Percentiles rank a stretch among this genome's conserved stretches.
phyloP scores from a whole-genome alignment of 306 rosid genomes.

The Medicago arabica region DNA sequence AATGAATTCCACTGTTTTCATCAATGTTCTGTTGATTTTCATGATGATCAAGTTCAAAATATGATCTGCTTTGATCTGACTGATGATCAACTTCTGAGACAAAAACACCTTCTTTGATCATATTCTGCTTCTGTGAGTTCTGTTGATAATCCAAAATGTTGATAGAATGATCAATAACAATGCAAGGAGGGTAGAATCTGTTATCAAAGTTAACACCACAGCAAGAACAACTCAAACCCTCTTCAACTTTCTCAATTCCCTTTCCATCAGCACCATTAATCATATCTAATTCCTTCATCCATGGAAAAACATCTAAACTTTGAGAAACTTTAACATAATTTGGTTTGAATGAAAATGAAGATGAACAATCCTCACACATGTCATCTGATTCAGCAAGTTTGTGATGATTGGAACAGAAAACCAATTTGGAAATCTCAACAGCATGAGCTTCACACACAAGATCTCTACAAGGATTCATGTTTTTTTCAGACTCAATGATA shows the following conservation, averaged over 20 bases:
- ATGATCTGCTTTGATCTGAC: slow-evolving; percentile 66
- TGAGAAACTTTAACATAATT: slow-evolving; percentile 54
- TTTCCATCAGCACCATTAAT: slow-evolving; percentile 45
- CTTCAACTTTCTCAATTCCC: slow-evolving; percentile 50
- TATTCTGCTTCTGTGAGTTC: slow-evolving; percentile 46
- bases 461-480: slow-evolving; percentile 58
- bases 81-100: slow-evolving; percentile 51
- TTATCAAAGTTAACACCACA: slow-evolving; percentile 64
- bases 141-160: slow-evolving; percentile 61
- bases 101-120: slow-evolving; percentile 48
- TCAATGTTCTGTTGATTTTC: slow-evolving; percentile 50
- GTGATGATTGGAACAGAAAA: slow-evolving; percentile 72
- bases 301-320: slow-evolving; percentile 64
- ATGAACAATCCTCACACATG: slow-evolving; percentile 87
- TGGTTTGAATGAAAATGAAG: slow-evolving; percentile 50
- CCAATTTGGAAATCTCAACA: slow-evolving; percentile 73
- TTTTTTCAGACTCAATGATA: slow-evolving; percentile 62
- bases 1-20: slow-evolving; percentile 52
- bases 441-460: slow-evolving; percentile 90
- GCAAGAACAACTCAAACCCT: slow-evolving; percentile 70
- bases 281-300: slow-evolving; percentile 73
- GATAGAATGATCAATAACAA: slow-evolving; percentile 72
- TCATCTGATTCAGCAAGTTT: slow-evolving; percentile 65
- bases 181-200: slow-evolving; percentile 70
- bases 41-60: slow-evolving; percentile 48